Evolutionary conservation across 768 basidiomycete genomes (phyloP), one percentile per base, ranked within the genome.

Genomic region (Lanmaoa pseudosensibilis): DNA sequence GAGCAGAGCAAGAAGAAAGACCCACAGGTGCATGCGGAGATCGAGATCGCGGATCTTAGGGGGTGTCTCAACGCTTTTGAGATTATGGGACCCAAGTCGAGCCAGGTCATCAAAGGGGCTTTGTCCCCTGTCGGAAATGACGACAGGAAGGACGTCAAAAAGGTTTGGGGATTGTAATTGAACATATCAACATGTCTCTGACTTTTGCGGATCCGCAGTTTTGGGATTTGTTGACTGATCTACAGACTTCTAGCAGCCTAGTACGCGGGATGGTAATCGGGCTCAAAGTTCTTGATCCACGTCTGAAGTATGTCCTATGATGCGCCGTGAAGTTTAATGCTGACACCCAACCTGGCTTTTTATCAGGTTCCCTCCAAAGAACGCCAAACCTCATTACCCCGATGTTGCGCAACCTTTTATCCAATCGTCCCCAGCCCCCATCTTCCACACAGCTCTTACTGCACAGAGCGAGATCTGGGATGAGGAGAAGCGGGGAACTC

Each of bases 71-170:
- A 90, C 58, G 78, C 85, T 6, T 96, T 96, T 63, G 95, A 98
- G 69, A 82, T 98, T 34, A 88, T 90, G 78, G 96, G 96, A 3
- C 92, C 92, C 4, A 89, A 85, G 67, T 79, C 90, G 0, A 90
- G 80, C 52, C 87, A 90, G 66, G 83, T 94, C 12, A 70, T 89
- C 49, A 84, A 81, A 63, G 87, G 87, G 25, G 83, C 81, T 1
- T 65, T 90, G 44, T 79, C 74, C 21, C 83, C 83, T 8, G 74
- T 77, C 13, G 66, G 73, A 5, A 73, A 76, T 7, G 80, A 86
- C 41, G 71, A 78, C 3, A 74, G 83, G 41, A 71, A 70, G 36
- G 85, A 85, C 12, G 87, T 89, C 53, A 78, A 75, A 54, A 77
- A 85, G 78, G 90, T 88, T 48, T 30, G 63, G 50, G 5, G 4